Base-by-base conservation (phyloP, 1,139 yeast genomes). In the Ogataea hybrid region DNA sequence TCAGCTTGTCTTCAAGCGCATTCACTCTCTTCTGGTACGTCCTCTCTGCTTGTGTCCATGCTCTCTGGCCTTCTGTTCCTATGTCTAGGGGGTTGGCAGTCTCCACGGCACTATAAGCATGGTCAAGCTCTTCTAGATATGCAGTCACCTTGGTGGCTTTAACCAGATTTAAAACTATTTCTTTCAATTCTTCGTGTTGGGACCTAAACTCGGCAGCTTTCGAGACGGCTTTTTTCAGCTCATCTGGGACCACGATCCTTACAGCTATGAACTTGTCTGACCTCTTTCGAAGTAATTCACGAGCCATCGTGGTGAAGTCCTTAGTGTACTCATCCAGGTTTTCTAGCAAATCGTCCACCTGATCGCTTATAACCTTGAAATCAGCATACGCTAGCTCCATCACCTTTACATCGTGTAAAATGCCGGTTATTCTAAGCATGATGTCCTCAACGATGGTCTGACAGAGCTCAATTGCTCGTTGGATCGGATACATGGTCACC, bases 201-300 rank as follows among this genome's bases (percentile, higher is more conserved):
- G 56, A 48, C 49, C 90, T 68, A 48, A 87, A 75, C 0, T 61
- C 54, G 7, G 58, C 59, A 2, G 84, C 56, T 28, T 70, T 67
- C 1, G 62, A 67, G 1, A 85, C 49, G 29, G 80, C 65, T 2
- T 73, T 75, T 48, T 69, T 71, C 7, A 84, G 56, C 14, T 59
- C 62, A 0, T 57, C 57, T 2, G 67, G 61, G 15, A 79, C 73
- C 27, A 69, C 68, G 12, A 87, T 70, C 49, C 81, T 75, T 14
- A 87, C 76, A 21, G 83, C 74, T 25, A 84, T 73, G 57, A 84
- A 84, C 49, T 80, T 81, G 44, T 86, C 95, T 12, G 80, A 77
- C 35, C 95, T 68, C 56, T 81, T 86, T 47, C 97, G 70, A 28
- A 85, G 68, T 10, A 85, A 64, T 51, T 89, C 97, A 50, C 97